Conservation (phyloP, 2,329 filamentous ascomycete genomes). For the Meredithiella fracta region DNA sequence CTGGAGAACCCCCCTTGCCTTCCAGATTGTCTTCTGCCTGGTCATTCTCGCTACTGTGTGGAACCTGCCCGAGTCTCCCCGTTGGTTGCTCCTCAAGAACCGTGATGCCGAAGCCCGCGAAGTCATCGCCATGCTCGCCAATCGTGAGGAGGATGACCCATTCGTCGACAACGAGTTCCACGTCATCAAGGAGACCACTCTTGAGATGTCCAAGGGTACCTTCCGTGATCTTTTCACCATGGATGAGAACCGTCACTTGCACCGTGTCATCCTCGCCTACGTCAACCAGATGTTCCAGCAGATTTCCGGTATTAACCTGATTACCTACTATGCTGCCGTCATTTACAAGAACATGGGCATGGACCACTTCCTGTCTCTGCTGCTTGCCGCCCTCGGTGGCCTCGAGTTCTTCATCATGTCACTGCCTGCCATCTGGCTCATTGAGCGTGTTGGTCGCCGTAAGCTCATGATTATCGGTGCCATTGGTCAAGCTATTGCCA, state of each 20-base stretch:
- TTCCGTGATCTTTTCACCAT: constrained; percentile 41
- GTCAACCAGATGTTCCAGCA: constrained; percentile 50
- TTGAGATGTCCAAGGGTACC: constrained; percentile 39
- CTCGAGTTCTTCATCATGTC: constrained; percentile 40
- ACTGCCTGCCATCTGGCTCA: constrained; percentile 32
- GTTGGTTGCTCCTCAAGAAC: constrained; percentile 31
- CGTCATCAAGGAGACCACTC: constrained; percentile 49
- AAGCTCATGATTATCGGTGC: constrained; percentile 58
- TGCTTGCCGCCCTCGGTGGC: constrained; percentile 22
- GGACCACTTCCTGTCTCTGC: constrained; percentile 37
- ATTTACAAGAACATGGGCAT: constrained; percentile 38
- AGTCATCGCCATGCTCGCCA: constrained; percentile 37
- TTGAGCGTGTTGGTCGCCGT: constrained; percentile 50
- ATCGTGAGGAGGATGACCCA: constrained; percentile 36
- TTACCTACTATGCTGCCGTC: constrained; percentile 44
- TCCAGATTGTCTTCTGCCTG: constrained; percentile 39
- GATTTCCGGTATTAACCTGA: constrained; percentile 46
- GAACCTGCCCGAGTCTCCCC: constrained; percentile 36
- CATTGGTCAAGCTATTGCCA: constrained; percentile 37
- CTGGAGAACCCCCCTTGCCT: constrained; percentile 44
- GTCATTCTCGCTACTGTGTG: constrained; percentile 37
- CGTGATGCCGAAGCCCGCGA: constrained; percentile 30
- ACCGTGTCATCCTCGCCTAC: constrained; percentile 42
- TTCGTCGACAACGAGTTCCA: constrained; percentile 41
- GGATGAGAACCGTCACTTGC: constrained; percentile 34